Evolutionary conservation across 768 basidiomycete genomes (phyloP).

Genomic region (Leccinum rimulosum): DNA sequence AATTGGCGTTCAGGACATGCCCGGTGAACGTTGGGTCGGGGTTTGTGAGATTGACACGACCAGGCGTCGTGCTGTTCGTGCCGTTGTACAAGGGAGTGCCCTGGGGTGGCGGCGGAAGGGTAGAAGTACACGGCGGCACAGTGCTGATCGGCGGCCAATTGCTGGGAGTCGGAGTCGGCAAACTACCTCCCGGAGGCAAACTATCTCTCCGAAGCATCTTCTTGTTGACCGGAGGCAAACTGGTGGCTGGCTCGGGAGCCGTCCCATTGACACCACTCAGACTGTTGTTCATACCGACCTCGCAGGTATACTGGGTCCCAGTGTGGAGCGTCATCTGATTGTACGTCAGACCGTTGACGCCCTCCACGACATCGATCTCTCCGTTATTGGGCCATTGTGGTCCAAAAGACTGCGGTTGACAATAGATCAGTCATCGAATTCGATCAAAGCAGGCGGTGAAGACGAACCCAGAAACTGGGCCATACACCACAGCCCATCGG

Average conservation of each 20-base stretch:
- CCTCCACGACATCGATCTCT: conserved; percentile 76
- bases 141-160: too few relatives aligned
- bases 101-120: neutral
- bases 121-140: neutral
- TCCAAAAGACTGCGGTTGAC: conserved; percentile 37
- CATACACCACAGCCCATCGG: conserved; percentile 64
- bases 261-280: neutral
- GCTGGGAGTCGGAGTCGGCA: too few relatives aligned
- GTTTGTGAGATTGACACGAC: neutral
- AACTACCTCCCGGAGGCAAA: too few relatives aligned
- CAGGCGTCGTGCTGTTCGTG: neutral
- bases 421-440: neutral
- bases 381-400: conserved; percentile 52
- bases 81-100: neutral
- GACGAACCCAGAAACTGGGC: conserved; percentile 55
- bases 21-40: conserved; percentile 17
- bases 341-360: conserved; percentile 52
- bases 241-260: neutral
- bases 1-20: conserved; percentile 26
- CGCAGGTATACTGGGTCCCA: conserved; percentile 35
- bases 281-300: conserved; percentile 6
- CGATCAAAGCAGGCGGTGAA: neutral
- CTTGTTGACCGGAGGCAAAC: neutral
- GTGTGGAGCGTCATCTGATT: conserved; percentile 73
- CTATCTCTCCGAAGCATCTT: too few relatives aligned